Base-by-base conservation (phyloP, 1,139 yeast species). In the Nakaseomyces nivariensis region DNA sequence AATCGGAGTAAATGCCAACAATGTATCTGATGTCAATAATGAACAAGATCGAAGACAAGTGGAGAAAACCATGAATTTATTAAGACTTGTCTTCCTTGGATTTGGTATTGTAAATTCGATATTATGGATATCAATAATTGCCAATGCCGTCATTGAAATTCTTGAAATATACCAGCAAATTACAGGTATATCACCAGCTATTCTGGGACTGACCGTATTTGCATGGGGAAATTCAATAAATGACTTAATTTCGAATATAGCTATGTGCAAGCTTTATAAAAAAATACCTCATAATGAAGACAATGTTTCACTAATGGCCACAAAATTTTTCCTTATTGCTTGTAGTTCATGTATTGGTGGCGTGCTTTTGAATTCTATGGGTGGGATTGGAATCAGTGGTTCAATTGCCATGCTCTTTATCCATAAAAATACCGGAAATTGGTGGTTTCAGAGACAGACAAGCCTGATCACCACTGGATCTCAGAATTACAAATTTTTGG, bases 161-260 rank as follows among this genome's bases (percentile, higher is more conserved):
- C 25, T 79, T 76, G 58, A 68, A 76, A 52, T 68, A 81, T 47
- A 65, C 50, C 70, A 66, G 52, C 46, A 51, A 11, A 48, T 62
- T 4, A 62, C 65, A 7, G 58, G 61, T 5, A 54, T 65, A 2
- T 81, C 90, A 24, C 95, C 89, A 57, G 95, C 95, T 1, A 78
- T 90, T 6, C 67, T 88, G 24, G 97, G 97, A 0, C 72, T 89
- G 27, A 89, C 97, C 0, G 76, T 90, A 0, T 89, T 90, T 70
- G 97, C 97, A 0, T 71, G 90, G 56, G 98, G 98, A 6, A 92
- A 90, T 63, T 89, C 96, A 0, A 70, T 88, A 4, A 96, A 97
- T n/a, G 98, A 92, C 61, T 73, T 90, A 50, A 81, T 92, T 7
- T 85, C 97, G 0, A 89, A 92, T 62, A 74, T 85, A 48, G 87